Evolutionary conservation across 2,329 filamentous ascomycete species (phyloP).

Genomic region (Chaetomiaceae sp.): DNA sequence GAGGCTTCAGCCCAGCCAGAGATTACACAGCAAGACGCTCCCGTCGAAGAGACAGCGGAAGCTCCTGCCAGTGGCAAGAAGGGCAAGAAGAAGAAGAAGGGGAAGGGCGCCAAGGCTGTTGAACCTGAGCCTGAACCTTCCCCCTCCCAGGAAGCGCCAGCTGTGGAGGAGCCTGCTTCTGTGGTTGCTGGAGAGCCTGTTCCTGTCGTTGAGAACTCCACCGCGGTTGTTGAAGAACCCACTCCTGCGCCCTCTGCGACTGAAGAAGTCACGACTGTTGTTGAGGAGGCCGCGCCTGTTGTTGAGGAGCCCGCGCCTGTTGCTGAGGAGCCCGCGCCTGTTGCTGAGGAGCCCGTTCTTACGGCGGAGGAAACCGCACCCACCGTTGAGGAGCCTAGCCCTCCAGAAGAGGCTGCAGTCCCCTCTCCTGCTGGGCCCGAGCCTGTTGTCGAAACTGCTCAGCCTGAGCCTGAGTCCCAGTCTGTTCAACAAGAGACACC

Average conservation of each 20-base stretch:
- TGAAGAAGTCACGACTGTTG: too few relatives aligned
- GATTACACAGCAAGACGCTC: background rate
- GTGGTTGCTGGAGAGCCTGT: background rate
- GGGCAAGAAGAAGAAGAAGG: constrained; percentile 16
- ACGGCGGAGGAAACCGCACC: background rate
- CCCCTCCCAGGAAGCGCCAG: background rate
- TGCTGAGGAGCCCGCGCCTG: background rate
- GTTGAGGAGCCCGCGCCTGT: background rate
- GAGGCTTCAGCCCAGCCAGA: background rate
- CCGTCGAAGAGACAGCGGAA: background rate
- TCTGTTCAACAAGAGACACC: background rate
- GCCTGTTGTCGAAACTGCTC: background rate
- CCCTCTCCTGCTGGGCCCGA: background rate
- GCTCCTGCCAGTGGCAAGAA: constrained; percentile 17
- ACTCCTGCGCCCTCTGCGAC: too few relatives aligned
- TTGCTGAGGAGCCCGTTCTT: background rate
- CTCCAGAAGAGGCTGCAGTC: background rate
- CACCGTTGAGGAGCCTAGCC: background rate
- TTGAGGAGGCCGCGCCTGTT: background rate
- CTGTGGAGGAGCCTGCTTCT: background rate
- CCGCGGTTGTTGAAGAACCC: background rate
- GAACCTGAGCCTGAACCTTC: background rate
- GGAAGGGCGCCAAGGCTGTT: constrained; percentile 1
- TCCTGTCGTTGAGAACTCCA: background rate
- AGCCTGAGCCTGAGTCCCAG: constrained; percentile 4